These are phyloP conservation scores for Elongisporangium undulatum DNA, from an alignment of 352 stramenopile species.

Conservation along the genomic window DNA sequence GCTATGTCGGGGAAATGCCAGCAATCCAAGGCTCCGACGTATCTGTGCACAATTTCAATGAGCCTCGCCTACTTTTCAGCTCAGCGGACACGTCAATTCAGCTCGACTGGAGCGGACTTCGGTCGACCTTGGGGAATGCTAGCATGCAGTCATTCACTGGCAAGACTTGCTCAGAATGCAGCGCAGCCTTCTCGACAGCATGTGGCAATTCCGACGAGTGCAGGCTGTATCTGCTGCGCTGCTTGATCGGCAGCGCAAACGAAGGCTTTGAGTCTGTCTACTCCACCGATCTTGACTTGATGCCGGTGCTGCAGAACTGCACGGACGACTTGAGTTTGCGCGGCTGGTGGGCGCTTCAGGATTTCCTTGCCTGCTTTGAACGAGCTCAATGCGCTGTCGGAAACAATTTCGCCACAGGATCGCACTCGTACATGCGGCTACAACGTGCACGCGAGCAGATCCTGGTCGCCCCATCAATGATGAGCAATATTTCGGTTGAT, in stretches of 20 bases:
- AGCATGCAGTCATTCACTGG: not conserved
- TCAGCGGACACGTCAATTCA: not conserved
- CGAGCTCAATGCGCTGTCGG: conserved; percentile 7
- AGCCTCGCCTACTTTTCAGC: conserved; percentile 2
- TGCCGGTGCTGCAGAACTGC: not conserved
- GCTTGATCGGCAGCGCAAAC: not conserved
- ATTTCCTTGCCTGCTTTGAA: conserved; percentile 9
- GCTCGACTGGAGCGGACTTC: conserved; percentile 5
- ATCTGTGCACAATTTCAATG: not conserved
- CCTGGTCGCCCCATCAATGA: not conserved
- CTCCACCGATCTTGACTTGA: not conserved
- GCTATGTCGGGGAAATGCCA: conserved; percentile 1
- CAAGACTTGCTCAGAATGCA: conserved; percentile 3
- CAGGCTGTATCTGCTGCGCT: conserved; percentile 1
- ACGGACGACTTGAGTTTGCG: not conserved
- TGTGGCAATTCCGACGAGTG: not conserved
- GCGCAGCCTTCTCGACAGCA: conserved; percentile 2
- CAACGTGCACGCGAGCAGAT: conserved; percentile 3
- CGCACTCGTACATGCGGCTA: conserved; percentile 6
- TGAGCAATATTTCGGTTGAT: not conserved
- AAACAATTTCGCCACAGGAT: not conserved
- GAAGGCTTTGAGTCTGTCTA: not conserved
- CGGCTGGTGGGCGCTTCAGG: not conserved
- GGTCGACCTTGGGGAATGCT: not conserved
- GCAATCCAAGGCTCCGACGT: not conserved